Conservation (phyloP, 306 rosid species). For the Pueraria montana region DNA sequence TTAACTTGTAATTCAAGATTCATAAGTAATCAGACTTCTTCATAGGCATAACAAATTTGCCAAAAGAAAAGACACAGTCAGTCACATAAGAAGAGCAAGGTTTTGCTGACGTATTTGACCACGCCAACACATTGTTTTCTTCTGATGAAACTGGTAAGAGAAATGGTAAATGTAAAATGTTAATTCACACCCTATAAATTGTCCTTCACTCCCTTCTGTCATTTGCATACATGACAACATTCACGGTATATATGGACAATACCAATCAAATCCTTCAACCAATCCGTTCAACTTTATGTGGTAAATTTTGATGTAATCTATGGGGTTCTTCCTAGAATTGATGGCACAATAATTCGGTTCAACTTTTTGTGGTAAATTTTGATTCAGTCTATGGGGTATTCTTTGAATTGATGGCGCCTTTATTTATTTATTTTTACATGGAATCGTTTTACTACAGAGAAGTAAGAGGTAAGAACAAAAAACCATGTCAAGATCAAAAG, state of each 20-base stretch:
- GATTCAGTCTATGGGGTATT: neutral
- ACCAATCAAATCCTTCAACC: neutral
- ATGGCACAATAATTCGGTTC: neutral
- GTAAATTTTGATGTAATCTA: neutral
- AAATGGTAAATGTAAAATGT: neutral
- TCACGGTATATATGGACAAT: neutral
- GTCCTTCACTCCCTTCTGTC: neutral
- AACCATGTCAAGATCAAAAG: neutral
- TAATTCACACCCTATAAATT: neutral
- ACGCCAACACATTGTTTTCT: neutral
- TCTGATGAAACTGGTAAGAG: neutral
- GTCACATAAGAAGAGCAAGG: neutral
- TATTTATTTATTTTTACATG: neutral
- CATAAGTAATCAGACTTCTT: slow-evolving; percentile 39
- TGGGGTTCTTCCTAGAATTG: neutral
- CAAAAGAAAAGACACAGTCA: neutral
- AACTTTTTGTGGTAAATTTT: neutral
- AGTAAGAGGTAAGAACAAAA: neutral
- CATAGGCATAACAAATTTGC: slow-evolving; percentile 1
- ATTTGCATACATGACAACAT: neutral
- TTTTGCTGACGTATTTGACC: slow-evolving; percentile 7
- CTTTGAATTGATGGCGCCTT: neutral
- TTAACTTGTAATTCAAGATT: neutral
- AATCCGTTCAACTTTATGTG: slow-evolving; percentile 2
- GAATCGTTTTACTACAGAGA: neutral